A percentile compares a stretch with the other conserved stretches of the same genome.
These are phyloP conservation scores for Lachnellula occidentalis DNA, from an alignment of 2,329 filamentous ascomycete species.

Conservation along the genomic window DNA sequence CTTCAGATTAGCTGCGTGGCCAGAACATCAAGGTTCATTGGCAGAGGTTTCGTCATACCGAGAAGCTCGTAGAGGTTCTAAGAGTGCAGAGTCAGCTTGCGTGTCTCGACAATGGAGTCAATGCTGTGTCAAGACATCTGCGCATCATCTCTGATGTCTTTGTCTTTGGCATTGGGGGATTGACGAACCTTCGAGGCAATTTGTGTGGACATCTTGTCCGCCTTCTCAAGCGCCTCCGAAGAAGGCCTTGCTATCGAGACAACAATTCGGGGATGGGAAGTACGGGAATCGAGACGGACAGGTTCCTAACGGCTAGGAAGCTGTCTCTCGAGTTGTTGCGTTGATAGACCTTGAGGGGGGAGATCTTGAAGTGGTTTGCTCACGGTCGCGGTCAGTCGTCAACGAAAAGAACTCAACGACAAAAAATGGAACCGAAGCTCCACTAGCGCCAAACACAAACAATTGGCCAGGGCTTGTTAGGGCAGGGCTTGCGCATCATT, in stretches of 20 bases:
- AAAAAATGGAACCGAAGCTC: not conserved
- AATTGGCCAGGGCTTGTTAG: not conserved
- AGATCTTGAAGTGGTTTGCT: not conserved
- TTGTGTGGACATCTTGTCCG: constrained; percentile 33
- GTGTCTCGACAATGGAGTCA: constrained; percentile 14
- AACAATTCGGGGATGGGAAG: constrained; percentile 30
- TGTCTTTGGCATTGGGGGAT: not conserved
- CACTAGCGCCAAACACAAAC: not conserved
- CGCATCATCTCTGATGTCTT: constrained; percentile 12
- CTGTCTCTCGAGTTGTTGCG: constrained; percentile 32
- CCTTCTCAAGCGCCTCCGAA: constrained; percentile 34
- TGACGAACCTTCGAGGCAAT: constrained; percentile 34
- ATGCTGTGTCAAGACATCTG: constrained; percentile 2
- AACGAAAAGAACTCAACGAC: not conserved
- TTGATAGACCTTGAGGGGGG: constrained; percentile 9
- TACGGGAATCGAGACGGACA: constrained; percentile 31
- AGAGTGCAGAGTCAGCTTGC: constrained; percentile 34
- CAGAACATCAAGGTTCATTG: constrained; percentile 16
- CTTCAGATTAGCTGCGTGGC: constrained; percentile 26
- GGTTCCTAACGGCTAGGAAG: constrained; percentile 32
- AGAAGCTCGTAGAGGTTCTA: constrained; percentile 98
- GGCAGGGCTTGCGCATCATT: not conserved
- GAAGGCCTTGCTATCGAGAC: constrained; percentile 34
- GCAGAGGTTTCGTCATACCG: constrained; percentile 56
- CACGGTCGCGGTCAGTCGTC: not conserved